A percentile compares a stretch with the other conserved stretches of the same genome.
Evolutionary conservation across 345 rosid genomes (phyloP).

Genomic region (Cardiospermum halicacabum): DNA sequence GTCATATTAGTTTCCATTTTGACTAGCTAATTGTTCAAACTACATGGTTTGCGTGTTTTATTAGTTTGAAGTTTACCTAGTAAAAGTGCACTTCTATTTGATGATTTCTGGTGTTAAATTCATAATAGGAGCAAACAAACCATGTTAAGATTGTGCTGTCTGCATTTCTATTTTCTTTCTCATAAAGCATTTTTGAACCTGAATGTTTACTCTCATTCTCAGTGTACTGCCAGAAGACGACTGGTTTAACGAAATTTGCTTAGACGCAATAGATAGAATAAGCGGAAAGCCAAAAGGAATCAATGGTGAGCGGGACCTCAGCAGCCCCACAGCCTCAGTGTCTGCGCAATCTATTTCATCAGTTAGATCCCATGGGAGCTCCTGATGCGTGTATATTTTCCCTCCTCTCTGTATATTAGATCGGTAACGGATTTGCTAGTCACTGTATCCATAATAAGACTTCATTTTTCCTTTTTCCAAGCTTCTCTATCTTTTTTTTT

Average conservation of each 20-base stretch:
- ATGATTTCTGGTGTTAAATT: background rate
- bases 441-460: slow-evolving; percentile 18
- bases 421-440: slow-evolving; percentile 9
- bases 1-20: background rate
- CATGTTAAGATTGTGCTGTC: background rate
- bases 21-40: background rate
- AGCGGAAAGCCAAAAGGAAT: slow-evolving; percentile 77
- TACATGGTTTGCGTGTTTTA: background rate
- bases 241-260: slow-evolving; percentile 83
- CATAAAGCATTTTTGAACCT: background rate
- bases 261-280: slow-evolving; percentile 76
- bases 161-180: background rate
- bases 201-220: slow-evolving; percentile 13
- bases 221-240: slow-evolving; percentile 88
- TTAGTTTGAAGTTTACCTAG: background rate
- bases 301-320: slow-evolving; percentile 68
- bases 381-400: slow-evolving; percentile 24
- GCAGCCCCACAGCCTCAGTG: slow-evolving; percentile 95
- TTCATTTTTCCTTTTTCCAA: background rate
- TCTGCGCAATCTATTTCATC: slow-evolving; percentile 98
- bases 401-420: slow-evolving; percentile 36
- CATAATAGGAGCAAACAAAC: background rate
- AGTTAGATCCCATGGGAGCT: slow-evolving; percentile 83
- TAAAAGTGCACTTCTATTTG: background rate
- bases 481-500: background rate